Evolutionary conservation across 129 eudicot species (phyloP), one percentile per base, ranked within the genome.

Genomic region (Rutidosis leptorrhynchoides): DNA sequence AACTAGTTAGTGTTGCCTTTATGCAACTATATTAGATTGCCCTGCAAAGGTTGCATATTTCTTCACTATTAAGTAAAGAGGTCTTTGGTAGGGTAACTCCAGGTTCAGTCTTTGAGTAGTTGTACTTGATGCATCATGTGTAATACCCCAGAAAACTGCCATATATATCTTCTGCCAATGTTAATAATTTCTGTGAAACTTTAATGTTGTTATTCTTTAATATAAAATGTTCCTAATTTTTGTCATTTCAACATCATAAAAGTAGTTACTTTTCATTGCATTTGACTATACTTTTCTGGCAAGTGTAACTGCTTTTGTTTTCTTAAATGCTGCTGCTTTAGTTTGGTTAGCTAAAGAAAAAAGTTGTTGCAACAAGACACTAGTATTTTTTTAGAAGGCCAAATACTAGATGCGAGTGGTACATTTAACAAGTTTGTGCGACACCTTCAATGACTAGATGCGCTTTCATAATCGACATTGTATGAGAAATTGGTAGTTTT

Each of bases 251-350:
- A 27, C 17, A 22, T 68, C 5, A 33, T 1, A 54, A 48, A 25
- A 62, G 20, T 32, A 54, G 52, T 32, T 53, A 54, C 11, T 45
- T 43, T 37, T 53, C 26, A 17, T 26, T 70, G 19, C 65, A 56
- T 69, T 33, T 68, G 30, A 54, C 37, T 9, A 30, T 14, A 12
- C 22, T 37, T 65, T 65, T 74, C 23, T 66, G 71, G 68, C 62
- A 61, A 59, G 66, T 65, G 67, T 49, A 29, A 33, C 45, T 43
- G 42, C 73, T 21, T 66, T 65, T 45, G 64, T 19, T 52, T 20
- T 25, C 67, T 60, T 58, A 40, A 58, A 65, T 74, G 78, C 54
- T 58, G 61, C 66, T 74, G 61, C 78, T 74, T 74, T 74, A 57
- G 53, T 57, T 56, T 65, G 68, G 53, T 22, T 56, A 74, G 33